Percentiles rank a stretch among this genome's conserved stretches.
phyloP scores from a whole-genome alignment of 106 monocot genomes.

The Dendrobium chrysotoxum region DNA sequence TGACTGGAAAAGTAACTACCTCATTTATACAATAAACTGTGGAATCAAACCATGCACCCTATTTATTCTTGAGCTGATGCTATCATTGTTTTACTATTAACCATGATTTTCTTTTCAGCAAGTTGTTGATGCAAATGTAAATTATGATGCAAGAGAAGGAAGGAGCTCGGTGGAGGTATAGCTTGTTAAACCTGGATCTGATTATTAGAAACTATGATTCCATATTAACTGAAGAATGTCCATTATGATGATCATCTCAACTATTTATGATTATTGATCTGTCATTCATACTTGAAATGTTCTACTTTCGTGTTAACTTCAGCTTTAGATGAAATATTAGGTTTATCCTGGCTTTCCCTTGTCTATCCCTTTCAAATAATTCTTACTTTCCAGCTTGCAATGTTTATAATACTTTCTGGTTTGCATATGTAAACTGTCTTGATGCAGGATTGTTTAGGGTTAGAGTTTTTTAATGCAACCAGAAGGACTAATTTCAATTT shows the following conservation, averaged over 20 bases:
- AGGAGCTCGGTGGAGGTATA: conserved; percentile 79
- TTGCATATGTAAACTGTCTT: not conserved
- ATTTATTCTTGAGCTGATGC: not conserved
- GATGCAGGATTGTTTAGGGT: too few species aligned
- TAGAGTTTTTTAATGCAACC: too few species aligned
- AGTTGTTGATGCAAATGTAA: conserved; percentile 74
- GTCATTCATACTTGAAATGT: not conserved
- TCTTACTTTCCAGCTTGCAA: not conserved
- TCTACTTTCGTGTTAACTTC: not conserved
- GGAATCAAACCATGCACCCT: not conserved
- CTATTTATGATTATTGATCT: not conserved
- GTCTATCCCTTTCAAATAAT: not conserved
- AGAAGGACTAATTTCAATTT: too few species aligned
- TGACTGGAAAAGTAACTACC: not conserved
- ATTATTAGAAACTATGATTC: not conserved
- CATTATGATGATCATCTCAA: not conserved
- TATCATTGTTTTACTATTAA: not conserved
- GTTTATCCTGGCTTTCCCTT: not conserved
- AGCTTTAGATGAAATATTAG: not conserved
- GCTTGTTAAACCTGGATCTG: not conserved
- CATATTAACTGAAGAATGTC: not conserved
- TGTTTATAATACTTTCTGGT: not conserved
- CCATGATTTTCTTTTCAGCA: conserved; percentile 42
- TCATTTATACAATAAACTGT: not conserved
- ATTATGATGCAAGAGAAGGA: conserved; percentile 88